Percentiles rank a stretch among this genome's conserved stretches.
Conservation (phyloP, 345 rosid species). For the Excoecaria agallocha region DNA sequence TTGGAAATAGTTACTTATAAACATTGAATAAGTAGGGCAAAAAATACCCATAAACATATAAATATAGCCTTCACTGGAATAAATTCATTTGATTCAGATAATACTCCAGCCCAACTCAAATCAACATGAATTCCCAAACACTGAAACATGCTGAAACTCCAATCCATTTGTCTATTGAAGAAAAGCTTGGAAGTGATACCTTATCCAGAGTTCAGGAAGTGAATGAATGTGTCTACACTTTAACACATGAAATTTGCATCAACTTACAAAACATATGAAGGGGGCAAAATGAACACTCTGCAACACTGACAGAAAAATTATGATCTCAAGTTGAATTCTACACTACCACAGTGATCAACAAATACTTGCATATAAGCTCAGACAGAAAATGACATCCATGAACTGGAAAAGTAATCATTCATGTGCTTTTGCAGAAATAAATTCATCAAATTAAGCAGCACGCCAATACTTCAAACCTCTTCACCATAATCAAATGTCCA, state of each 20-base stretch:
- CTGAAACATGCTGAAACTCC: too few species aligned
- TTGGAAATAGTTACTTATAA: too few species aligned
- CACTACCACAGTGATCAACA: slow-evolving; percentile 1
- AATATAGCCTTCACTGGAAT: too few species aligned
- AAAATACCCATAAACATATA: too few species aligned
- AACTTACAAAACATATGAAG: slow-evolving; percentile 13
- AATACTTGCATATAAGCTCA: not conserved
- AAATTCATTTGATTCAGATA: too few species aligned
- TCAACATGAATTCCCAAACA: too few species aligned
- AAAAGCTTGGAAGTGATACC: too few species aligned
- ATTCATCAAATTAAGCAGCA: not conserved
- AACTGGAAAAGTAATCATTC: not conserved
- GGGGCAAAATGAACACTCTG: not conserved
- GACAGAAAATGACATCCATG: slow-evolving; percentile 3
- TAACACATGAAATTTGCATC: slow-evolving; percentile 1
- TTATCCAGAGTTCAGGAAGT: too few species aligned
- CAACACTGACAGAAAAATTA: not conserved
- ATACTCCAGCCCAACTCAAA: too few species aligned
- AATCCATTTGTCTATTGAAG: too few species aligned
- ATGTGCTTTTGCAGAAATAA: not conserved
- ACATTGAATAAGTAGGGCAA: too few species aligned
- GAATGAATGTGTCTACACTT: too few species aligned
- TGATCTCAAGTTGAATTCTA: slow-evolving; percentile 7
- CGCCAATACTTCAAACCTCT: not conserved
- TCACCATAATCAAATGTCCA: not conserved